Evolutionary conservation across 805 yeast species (phyloP), one percentile per base, ranked within the genome.

Genomic region (Saccharomyces paradoxus): DNA sequence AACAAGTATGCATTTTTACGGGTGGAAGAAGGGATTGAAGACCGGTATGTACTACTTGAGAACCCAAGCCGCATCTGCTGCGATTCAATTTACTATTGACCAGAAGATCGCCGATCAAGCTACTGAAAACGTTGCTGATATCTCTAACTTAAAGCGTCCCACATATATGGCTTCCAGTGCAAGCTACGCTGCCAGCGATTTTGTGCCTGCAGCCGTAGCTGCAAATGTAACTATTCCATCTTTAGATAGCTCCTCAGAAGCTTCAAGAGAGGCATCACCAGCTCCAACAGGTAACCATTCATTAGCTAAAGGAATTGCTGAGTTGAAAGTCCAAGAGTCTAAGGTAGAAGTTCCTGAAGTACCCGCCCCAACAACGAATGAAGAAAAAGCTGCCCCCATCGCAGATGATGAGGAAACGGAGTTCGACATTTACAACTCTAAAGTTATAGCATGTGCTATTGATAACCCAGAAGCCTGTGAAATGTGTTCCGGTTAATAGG

Each of bases 41-140:
- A 91, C 98, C 8, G 98, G 98, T 62, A 90, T 91, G 92, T 91
- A 91, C 77, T 91, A 91, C 71, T 77, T 91, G 71, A 83, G 97
- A 72, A 90, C 98, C 2, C 96, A 89, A 77, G 96, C 98, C 55
- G 98, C 98, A 29, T 81, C 96, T 37, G 87, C 96, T 50, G 97
- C 98, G 50, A 92, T 92, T 69, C 95, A 92, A 75, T 92, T 90
- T 71, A 86, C 91, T 14, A 76, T 86, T 52, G 87, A 81, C 62
- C 68, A 74, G 81, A 66, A 77, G 89, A 63, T 85, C 57, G 69
- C 69, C 29, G 66, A 63, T 31, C 58, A 75, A 81, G 82, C 86
- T 55, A 83, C 84, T 53, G 55, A 53, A 8, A 56, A 44, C 2
- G 46, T 53, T 28, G 62, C 61, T 26, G 58, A 59, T 51, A 31